phyloP scores from a whole-genome alignment of 2,329 filamentous ascomycete species.

The Lizonia empirigonia region DNA sequence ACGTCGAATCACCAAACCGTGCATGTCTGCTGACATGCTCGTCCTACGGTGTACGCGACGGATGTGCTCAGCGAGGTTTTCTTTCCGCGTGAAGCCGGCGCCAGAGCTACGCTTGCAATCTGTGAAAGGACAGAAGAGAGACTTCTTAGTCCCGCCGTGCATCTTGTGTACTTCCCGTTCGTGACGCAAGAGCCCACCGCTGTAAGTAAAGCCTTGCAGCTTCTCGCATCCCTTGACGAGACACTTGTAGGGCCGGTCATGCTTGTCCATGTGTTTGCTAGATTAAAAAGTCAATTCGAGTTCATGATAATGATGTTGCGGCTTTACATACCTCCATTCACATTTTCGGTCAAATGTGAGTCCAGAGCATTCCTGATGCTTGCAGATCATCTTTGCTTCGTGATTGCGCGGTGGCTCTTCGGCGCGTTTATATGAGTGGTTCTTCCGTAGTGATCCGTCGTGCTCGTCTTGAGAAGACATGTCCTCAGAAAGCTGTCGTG shows the following conservation, averaged over 20 bases:
- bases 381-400: constrained; percentile 79
- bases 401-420: constrained; percentile 65
- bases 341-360: constrained; percentile 80
- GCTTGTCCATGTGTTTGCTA: constrained; percentile 98
- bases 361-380: constrained; percentile 68
- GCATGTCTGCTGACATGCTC: constrained; percentile 45
- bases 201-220: constrained; percentile 92
- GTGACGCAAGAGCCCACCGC: constrained; percentile 84
- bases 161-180: constrained; percentile 93
- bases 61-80: constrained; percentile 93
- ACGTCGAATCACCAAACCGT: constrained; percentile 39
- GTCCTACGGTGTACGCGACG: constrained; percentile 74
- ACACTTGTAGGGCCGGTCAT: constrained; percentile 92
- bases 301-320: neutral
- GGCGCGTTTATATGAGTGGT: constrained; percentile 48
- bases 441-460: constrained; percentile 41
- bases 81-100: constrained; percentile 88
- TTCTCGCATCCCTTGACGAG: constrained; percentile 83
- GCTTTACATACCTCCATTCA: constrained; percentile 84
- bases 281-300: neutral
- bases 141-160: constrained; percentile 85
- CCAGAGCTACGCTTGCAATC: constrained; percentile 90
- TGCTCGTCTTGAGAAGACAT: constrained; percentile 37
- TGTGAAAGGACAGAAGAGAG: constrained; percentile 80
- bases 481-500: constrained; percentile 34